A percentile compares a stretch with the other conserved stretches of the same genome.
Conservation (phyloP, 2,329 filamentous ascomycete genomes). For the Fusarium verticillioides region DNA sequence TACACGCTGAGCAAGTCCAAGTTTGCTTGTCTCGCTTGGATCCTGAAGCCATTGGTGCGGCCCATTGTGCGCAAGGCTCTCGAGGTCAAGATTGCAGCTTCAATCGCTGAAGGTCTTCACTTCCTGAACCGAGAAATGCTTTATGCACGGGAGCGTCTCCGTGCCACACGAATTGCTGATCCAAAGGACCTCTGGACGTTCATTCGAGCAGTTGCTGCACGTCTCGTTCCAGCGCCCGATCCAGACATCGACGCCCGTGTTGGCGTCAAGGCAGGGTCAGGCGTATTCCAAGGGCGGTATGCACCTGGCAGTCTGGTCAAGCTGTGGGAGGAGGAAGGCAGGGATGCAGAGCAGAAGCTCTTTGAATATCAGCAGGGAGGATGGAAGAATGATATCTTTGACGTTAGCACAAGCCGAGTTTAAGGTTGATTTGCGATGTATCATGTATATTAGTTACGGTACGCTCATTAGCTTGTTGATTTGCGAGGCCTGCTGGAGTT, state of each 20-base stretch:
- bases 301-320: conserved; percentile 89
- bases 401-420: conserved; percentile 54
- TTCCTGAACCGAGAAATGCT: conserved; percentile 85
- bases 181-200: conserved; percentile 85
- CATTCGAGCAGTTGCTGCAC: conserved; percentile 81
- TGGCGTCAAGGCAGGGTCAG: conserved; percentile 69
- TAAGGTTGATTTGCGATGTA: conserved; percentile 14
- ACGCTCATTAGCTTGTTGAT: conserved; percentile 23
- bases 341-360: conserved; percentile 75
- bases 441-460: conserved; percentile 6
- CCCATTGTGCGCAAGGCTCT: conserved; percentile 83
- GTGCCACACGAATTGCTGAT: conserved; percentile 83
- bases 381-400: conserved; percentile 90
- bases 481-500: conserved; percentile 25
- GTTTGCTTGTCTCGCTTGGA: conserved; percentile 81
- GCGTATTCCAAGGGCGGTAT: conserved; percentile 84
- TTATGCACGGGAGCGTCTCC: conserved; percentile 85
- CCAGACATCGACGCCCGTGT: conserved; percentile 80
- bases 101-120: conserved; percentile 76
- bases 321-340: conserved; percentile 86
- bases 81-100: conserved; percentile 79
- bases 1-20: conserved; percentile 81
- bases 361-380: conserved; percentile 77
- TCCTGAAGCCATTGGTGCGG: conserved; percentile 84
- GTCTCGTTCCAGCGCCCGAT: conserved; percentile 77